Conservation (phyloP, 176 grass and related monocot species). For the Hyparrhenia diplandra region DNA sequence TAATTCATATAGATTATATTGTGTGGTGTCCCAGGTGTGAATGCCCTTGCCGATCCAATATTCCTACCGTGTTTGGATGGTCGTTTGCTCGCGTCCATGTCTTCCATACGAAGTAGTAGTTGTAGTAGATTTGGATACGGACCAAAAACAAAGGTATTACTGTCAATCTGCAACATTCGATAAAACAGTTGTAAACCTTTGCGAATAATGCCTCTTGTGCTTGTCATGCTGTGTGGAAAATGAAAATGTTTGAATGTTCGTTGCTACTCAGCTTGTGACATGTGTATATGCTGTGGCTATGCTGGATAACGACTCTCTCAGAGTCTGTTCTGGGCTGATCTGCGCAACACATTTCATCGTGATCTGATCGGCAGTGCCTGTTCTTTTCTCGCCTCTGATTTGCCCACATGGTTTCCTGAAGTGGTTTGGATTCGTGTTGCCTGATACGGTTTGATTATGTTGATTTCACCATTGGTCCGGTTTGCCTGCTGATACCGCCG, state of each 20-base stretch:
- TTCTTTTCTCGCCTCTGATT: neutral
- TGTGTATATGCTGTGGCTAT: conserved; percentile 2
- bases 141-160: conserved; percentile 21
- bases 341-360: neutral
- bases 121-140: neutral
- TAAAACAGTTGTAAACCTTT: conserved; percentile 16
- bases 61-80: conserved; percentile 29
- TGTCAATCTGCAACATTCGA: neutral
- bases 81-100: neutral
- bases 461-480: neutral
- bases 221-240: neutral
- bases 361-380: neutral
- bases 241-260: neutral
- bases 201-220: conserved; percentile 16
- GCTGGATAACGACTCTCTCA: conserved; percentile 16
- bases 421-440: neutral
- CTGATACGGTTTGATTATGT: neutral
- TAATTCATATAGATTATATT: conserved; percentile 10
- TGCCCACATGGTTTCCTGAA: neutral
- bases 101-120: conserved; percentile 2
- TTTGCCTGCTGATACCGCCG: neutral
- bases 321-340: neutral
- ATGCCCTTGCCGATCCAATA: neutral
- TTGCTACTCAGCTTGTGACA: neutral
- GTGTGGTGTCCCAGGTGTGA: conserved; percentile 31